Base-by-base conservation (phyloP, 2,329 filamentous ascomycete genomes). In the Fusarium sp. region DNA sequence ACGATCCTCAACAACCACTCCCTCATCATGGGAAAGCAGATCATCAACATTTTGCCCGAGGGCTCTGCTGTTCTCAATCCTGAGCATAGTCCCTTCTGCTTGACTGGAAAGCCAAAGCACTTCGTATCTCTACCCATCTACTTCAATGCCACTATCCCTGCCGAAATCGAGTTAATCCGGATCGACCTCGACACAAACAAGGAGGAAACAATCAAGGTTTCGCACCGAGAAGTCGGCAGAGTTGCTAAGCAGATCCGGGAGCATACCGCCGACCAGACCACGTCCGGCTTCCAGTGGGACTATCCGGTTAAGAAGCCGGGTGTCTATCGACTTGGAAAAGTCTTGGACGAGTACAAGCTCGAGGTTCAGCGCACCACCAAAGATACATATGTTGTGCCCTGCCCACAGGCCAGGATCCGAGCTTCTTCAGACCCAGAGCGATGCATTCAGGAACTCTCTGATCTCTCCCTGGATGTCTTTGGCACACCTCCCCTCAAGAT, bases 31-130 rank as follows among this genome's bases (percentile, higher is more conserved):
- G 96, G 96, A 76, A 96, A 94, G 79, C 94, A 98, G 82, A 97
- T 98, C 73, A 95, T 99, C 80, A 96, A 99, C 77, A 97, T 99
- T 76, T 84, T 99, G 57, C 96, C 96, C 3, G 96, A 99, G 84
- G 97, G 97, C 84, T 96, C 94, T 49, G 96, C 94, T 15, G 86
- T 94, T 49, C 84, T 99, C 67, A 99, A 99, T 75, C 94, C 94
- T 1, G 88, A 94, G 46, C 87, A 88, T 60, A 82, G 86, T n/a
- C 87, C 94, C 1, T 96, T 96, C 79, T 99, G 96, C 79, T 82
- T 99, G 47, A 91, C 91, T 59, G 83, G 84, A 66, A 85, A 86
- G 43, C 83, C 87, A 22, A 88, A 86, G 61, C 84, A 86, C 31
- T 83, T 86, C 10, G 87, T 90, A 39, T 84, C 87, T 52, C 83